Evolutionary conservation across 2,329 filamentous ascomycete species (phyloP), one percentile per base, ranked within the genome.

Genomic region (Botrytis porri): DNA sequence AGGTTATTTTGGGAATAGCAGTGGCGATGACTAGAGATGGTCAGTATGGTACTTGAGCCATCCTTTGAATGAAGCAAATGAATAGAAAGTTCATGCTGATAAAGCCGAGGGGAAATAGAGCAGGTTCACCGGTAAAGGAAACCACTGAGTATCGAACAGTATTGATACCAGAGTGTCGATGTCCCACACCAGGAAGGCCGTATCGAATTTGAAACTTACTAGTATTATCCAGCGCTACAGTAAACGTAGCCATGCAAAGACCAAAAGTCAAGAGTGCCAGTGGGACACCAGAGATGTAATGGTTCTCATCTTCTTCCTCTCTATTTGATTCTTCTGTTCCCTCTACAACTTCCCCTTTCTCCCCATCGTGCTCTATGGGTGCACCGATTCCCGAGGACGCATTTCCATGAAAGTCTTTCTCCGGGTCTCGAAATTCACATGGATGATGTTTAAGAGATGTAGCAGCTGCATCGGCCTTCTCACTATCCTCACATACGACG

Each of bases 211-310:
- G n/a, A 61, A 61, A 18, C 63, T 69, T 35, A 69, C 70, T 82
- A 22, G 79, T 80, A 51, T 80, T 84, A 61, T 87, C 79, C 41
- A 74, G 64, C 35, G 73, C 73, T 39, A 74, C 73, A 2, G 66
- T 73, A 39, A 74, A 74, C 41, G 86, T 82, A 73, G 82, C 83
- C 70, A 87, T 78, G 37, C 84, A 82, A 16, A 88, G 79, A 39
- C 85, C 85, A 39, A 85, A 75, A 29, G 86, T 82, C 71, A 87
- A 83, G 72, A 86, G 81, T 62, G 78, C 77, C 16, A 81, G 72
- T 70, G 77, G 76, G 22, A 78, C 45, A 16, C 77, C 78, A 22
- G 74, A 75, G 25, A 80, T 77, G 74, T 79, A 81, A 18, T 77
- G 76, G 45, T 72, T 69, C 32, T 76, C 73, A 32, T 77, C 76